These are phyloP conservation scores for Trichophyton simii DNA, from an alignment of 2,329 filamentous ascomycete genomes.

Conservation along the genomic window DNA sequence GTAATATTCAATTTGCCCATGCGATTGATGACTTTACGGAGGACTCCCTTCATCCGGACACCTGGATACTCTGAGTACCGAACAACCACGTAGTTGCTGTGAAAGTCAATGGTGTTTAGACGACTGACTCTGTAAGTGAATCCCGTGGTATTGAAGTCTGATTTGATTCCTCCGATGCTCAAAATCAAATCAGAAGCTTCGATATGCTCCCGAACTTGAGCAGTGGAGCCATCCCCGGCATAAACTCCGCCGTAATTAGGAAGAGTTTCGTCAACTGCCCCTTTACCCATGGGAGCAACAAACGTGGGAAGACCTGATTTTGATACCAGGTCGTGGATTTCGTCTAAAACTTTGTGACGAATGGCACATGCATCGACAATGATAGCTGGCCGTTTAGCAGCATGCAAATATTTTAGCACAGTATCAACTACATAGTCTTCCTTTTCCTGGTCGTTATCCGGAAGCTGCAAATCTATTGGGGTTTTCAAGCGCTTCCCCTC, in stretches of 20 bases:
- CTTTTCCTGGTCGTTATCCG: conserved; percentile 52
- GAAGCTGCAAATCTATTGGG: conserved; percentile 52
- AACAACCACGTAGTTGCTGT: conserved; percentile 60
- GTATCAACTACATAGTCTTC: conserved; percentile 69
- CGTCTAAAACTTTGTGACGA: conserved; percentile 56
- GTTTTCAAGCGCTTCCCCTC: conserved; percentile 56
- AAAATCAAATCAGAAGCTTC: conserved; percentile 31
- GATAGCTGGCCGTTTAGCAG: conserved; percentile 59
- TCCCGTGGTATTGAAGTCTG: conserved; percentile 46
- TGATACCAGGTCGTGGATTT: conserved; percentile 57
- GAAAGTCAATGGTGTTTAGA: conserved; percentile 68
- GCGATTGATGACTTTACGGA: conserved; percentile 54
- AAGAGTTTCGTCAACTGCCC: conserved; percentile 61
- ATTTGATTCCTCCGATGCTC: conserved; percentile 28
- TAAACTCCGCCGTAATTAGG: conserved; percentile 69
- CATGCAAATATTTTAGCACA: conserved; percentile 56
- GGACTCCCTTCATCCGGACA: conserved; percentile 63
- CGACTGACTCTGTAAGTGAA: conserved; percentile 70
- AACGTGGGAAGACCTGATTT: conserved; percentile 66
- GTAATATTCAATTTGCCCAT: conserved; percentile 45
- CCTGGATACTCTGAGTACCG: conserved; percentile 68
- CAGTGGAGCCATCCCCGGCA: conserved; percentile 58
- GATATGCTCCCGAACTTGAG: conserved; percentile 29
- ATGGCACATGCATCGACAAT: conserved; percentile 71
- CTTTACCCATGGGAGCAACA: conserved; percentile 76